A percentile compares a stretch with the other conserved stretches of the same genome.
phyloP scores from a whole-genome alignment of 2,329 filamentous ascomycete genomes.

The Calonectria fujianensis region DNA sequence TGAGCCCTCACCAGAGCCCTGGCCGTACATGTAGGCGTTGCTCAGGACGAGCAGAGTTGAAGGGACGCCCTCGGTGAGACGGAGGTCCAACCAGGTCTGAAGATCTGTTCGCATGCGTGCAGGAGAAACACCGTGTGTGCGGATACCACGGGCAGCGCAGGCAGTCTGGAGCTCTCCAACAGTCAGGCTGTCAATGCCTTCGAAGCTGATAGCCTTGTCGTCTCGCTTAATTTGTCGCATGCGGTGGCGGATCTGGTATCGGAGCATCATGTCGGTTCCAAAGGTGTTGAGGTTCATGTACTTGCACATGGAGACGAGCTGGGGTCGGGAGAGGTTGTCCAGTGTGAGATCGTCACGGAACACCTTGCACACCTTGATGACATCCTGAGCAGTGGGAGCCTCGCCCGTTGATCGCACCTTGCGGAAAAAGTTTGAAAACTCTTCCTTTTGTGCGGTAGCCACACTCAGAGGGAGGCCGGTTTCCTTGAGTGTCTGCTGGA shows the following conservation, averaged over 20 bases:
- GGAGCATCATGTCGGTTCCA: slow-evolving; percentile 97
- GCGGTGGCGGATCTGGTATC: slow-evolving; percentile 96
- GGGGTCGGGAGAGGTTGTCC: slow-evolving; percentile 96
- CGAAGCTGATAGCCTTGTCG: slow-evolving; percentile 93
- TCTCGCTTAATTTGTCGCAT: slow-evolving; percentile 99
- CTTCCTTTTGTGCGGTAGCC: slow-evolving; percentile 90
- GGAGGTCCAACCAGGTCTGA: slow-evolving; percentile 94
- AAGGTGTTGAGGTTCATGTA: slow-evolving; percentile 99
- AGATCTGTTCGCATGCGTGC: slow-evolving; percentile 91
- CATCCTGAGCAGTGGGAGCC: slow-evolving; percentile 89
- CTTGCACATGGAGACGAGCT: slow-evolving; percentile 97
- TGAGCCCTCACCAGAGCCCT: slow-evolving; percentile 90
- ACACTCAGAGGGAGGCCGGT: slow-evolving; percentile 92
- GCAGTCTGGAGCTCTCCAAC: slow-evolving; percentile 94
- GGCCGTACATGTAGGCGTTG: slow-evolving; percentile 98
- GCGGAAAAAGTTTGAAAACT: slow-evolving; percentile 97
- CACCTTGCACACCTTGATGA: slow-evolving; percentile 99
- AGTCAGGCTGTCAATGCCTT: slow-evolving; percentile 95
- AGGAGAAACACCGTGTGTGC: slow-evolving; percentile 93
- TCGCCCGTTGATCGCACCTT: slow-evolving; percentile 96
- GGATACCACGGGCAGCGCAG: slow-evolving; percentile 92
- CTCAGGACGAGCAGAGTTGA: slow-evolving; percentile 96
- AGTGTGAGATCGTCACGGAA: slow-evolving; percentile 98
- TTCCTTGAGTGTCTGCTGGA: slow-evolving; percentile 91
- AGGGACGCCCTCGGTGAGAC: slow-evolving; percentile 95